phyloP scores from a whole-genome alignment of 169 alveolate genomes.

The Plasmodium vivax region DNA sequence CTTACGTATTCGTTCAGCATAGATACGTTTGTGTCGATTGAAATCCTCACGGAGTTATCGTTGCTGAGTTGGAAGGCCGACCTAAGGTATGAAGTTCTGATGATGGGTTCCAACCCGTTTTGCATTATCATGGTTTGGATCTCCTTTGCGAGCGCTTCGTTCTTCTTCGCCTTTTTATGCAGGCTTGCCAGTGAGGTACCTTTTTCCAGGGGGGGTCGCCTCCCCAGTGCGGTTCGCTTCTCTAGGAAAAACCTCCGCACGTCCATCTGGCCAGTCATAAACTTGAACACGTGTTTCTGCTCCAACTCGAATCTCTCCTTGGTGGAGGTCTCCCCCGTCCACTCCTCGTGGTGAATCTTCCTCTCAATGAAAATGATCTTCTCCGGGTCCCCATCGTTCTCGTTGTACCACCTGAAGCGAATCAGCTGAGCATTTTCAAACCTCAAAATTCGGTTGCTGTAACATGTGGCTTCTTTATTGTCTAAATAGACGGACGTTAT shows the following conservation, averaged over 20 bases:
- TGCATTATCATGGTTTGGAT: slow-evolving; percentile 76
- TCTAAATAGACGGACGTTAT: slow-evolving; percentile 85
- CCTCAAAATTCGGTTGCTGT: slow-evolving; percentile 80
- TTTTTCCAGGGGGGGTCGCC: background rate
- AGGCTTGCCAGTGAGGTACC: background rate
- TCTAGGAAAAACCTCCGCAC: slow-evolving; percentile 31
- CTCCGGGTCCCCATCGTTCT: slow-evolving; percentile 80
- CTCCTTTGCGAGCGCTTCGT: slow-evolving; percentile 76
- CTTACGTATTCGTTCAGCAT: slow-evolving; percentile 79
- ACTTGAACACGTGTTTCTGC: slow-evolving; percentile 77
- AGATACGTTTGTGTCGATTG: slow-evolving; percentile 85
- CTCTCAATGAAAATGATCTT: slow-evolving; percentile 78
- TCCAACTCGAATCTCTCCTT: slow-evolving; percentile 84
- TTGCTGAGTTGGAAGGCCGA: slow-evolving; percentile 85
- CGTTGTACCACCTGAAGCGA: slow-evolving; percentile 86
- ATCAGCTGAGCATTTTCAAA: slow-evolving; percentile 85
- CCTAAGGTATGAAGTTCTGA: slow-evolving; percentile 85
- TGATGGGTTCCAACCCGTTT: slow-evolving; percentile 80
- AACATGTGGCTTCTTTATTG: slow-evolving; percentile 79
- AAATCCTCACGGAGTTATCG: slow-evolving; percentile 80
- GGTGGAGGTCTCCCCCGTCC: slow-evolving; percentile 86
- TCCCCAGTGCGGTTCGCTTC: background rate
- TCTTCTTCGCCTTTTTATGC: slow-evolving; percentile 53
- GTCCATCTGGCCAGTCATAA: slow-evolving; percentile 75
- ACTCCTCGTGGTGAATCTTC: slow-evolving; percentile 87